phyloP scores from a whole-genome alignment of 116 monocot genomes.

The Zostera marina region DNA sequence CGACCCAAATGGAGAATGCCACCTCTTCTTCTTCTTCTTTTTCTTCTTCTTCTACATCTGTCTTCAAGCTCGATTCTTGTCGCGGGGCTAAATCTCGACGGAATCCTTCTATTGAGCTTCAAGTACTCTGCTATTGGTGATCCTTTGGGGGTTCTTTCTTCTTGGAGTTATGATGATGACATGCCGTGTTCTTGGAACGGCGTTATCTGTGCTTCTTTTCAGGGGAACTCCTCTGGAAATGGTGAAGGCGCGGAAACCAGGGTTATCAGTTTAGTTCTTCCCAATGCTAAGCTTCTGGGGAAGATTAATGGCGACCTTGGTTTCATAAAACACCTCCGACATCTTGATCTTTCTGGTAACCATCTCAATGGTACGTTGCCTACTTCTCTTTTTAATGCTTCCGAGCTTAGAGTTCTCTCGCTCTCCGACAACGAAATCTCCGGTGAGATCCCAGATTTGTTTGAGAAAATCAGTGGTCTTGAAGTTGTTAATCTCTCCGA shows the following conservation, averaged over 20 bases:
- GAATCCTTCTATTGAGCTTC: conserved; percentile 45
- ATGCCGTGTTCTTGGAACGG: conserved; percentile 97
- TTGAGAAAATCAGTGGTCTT: conserved; percentile 18
- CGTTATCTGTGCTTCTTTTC: conserved; percentile 40
- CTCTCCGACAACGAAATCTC: conserved; percentile 67
- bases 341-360: conserved; percentile 84
- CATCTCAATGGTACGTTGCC: conserved; percentile 64
- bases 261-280: conserved; percentile 63
- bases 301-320: conserved; percentile 41
- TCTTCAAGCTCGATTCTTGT: background rate
- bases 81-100: conserved; percentile 15
- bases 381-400: conserved; percentile 27
- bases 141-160: conserved; percentile 38
- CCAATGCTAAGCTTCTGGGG: conserved; percentile 45
- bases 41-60: background rate
- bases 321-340: conserved; percentile 65
- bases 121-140: conserved; percentile 58
- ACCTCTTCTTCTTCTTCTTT: conserved; percentile 1
- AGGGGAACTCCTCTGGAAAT: background rate
- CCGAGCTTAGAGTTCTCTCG: conserved; percentile 47
- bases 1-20: background rate
- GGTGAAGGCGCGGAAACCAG: conserved; percentile 12
- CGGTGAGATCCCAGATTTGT: conserved; percentile 35
- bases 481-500: conserved; percentile 51
- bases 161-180: conserved; percentile 67